Conservation (phyloP, 2,329 filamentous ascomycete genomes). For the Aspergillus sp. region DNA sequence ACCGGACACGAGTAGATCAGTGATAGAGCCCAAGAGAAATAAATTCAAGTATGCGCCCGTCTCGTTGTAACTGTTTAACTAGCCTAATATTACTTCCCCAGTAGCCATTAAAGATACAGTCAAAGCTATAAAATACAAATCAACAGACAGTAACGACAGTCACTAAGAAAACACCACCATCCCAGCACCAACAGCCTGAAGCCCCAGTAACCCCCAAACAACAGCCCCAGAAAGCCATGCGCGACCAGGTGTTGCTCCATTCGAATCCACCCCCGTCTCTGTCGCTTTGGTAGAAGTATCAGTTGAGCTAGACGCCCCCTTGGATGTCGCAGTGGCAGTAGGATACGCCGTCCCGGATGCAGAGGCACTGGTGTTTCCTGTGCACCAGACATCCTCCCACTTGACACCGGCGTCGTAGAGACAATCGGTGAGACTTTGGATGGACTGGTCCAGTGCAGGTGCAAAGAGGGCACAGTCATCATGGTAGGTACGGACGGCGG, state of each 20-base stretch:
- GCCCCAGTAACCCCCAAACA: neutral
- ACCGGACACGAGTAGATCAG: too few relatives aligned
- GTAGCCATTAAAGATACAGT: too few relatives aligned
- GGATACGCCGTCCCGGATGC: neutral
- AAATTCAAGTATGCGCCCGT: too few relatives aligned
- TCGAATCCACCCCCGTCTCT: neutral
- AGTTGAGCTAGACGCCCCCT: neutral
- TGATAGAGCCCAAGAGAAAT: too few relatives aligned
- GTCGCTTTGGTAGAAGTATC: neutral
- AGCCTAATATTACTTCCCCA: too few relatives aligned
- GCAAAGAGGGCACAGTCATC: constrained; percentile 25
- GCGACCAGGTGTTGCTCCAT: neutral
- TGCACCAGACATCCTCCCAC: constrained; percentile 28
- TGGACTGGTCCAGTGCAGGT: constrained; percentile 22
- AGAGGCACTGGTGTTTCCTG: constrained; percentile 7
- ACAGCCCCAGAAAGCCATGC: neutral
- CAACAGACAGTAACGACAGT: too few relatives aligned
- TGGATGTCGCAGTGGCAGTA: neutral
- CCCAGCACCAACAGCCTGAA: neutral
- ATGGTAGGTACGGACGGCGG: constrained; percentile 20
- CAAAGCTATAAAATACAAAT: too few relatives aligned
- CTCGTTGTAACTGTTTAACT: too few relatives aligned
- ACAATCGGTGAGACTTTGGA: constrained; percentile 26
- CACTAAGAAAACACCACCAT: neutral
- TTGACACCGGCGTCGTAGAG: constrained; percentile 23